Evolutionary conservation across 2,329 filamentous ascomycete genomes (phyloP), one percentile per base, ranked within the genome.

Genomic region (Cordyceps tenuipes): DNA sequence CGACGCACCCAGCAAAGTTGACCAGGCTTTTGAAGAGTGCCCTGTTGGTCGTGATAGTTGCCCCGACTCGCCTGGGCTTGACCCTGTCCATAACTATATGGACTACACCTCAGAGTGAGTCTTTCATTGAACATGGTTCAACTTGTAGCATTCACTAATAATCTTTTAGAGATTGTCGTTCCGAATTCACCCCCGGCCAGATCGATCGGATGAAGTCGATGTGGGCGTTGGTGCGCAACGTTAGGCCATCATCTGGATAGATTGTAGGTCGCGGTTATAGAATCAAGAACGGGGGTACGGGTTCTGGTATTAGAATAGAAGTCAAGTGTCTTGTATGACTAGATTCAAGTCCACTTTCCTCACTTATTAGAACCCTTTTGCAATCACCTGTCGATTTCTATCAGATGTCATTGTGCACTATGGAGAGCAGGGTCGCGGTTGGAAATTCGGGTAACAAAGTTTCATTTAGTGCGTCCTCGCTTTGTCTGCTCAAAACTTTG

Each of bases 21-120:
- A 21, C 4, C 3, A 51, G 0, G 36, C 19, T 39, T 21, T 39
- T 15, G 17, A 59, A 10, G 73, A 72, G 17, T 77, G 75, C 66
- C 74, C 73, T 31, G 53, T 61, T n/a, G 69, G 68, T 8, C 70
- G 72, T 48, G 72, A 75, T 62, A 69, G 71, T 2, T 75, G 73
- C 65, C 69, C 72, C 10, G 62, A 59, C 50, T 61, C 61, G 44
- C 52, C 68, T 5, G 71, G 72, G 4, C 41, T 71, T 15, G 72
- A 75, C 57, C 71, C 72, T 47, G 71, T 75, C 61, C 67, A 70
- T 59, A 74, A 75, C 66, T 74, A 70, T 59, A 75, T 75, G 72
- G 71, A 73, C 64, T 73, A 73, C 64, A 75, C 26, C 5, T 31
- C 29, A 8, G 53, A 56, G 41, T 44, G 29, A 51, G 49, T 23